phyloP scores from a whole-genome alignment of 1,139 yeast species.

The Blastobotrys proliferans region DNA sequence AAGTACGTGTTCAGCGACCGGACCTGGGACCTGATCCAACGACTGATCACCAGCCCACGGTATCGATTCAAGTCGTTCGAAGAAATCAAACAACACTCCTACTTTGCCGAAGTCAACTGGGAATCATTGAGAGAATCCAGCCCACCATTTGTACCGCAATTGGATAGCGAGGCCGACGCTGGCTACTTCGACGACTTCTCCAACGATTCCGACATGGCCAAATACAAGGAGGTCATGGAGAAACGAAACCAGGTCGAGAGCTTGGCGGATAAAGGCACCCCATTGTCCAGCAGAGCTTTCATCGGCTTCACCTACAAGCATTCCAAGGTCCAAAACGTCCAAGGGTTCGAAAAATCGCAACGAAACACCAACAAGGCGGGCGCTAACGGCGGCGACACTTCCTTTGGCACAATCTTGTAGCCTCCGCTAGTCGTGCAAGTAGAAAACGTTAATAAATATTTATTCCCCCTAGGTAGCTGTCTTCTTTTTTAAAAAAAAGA shows the following conservation, averaged over 20 bases:
- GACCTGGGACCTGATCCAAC: slow-evolving; percentile 84
- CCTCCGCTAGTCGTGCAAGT: neutral
- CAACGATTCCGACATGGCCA: slow-evolving; percentile 95
- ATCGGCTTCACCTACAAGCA: slow-evolving; percentile 97
- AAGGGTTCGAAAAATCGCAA: slow-evolving; percentile 17
- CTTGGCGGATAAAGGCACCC: slow-evolving; percentile 60
- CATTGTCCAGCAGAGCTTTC: slow-evolving; percentile 63
- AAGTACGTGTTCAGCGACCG: slow-evolving; percentile 91
- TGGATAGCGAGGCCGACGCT: slow-evolving; percentile 96
- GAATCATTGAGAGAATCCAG: slow-evolving; percentile 53
- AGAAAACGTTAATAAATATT: too few species aligned
- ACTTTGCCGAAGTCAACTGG: slow-evolving; percentile 85
- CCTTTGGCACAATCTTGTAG: slow-evolving; percentile 28
- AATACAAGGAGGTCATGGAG: slow-evolving; percentile 93
- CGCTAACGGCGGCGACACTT: slow-evolving; percentile 18
- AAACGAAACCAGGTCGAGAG: slow-evolving; percentile 82
- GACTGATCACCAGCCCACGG: slow-evolving; percentile 72
- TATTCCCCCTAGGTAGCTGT: too few species aligned
- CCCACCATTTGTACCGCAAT: slow-evolving; percentile 96
- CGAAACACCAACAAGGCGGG: slow-evolving; percentile 17
- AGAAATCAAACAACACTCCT: slow-evolving; percentile 74
- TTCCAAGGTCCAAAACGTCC: slow-evolving; percentile 27
- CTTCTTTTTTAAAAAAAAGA: too few species aligned
- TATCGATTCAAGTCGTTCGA: slow-evolving; percentile 71
- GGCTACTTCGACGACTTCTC: slow-evolving; percentile 98